These are phyloP conservation scores for Clathrus columnatus DNA, from an alignment of 768 basidiomycete species.

Conservation along the genomic window DNA sequence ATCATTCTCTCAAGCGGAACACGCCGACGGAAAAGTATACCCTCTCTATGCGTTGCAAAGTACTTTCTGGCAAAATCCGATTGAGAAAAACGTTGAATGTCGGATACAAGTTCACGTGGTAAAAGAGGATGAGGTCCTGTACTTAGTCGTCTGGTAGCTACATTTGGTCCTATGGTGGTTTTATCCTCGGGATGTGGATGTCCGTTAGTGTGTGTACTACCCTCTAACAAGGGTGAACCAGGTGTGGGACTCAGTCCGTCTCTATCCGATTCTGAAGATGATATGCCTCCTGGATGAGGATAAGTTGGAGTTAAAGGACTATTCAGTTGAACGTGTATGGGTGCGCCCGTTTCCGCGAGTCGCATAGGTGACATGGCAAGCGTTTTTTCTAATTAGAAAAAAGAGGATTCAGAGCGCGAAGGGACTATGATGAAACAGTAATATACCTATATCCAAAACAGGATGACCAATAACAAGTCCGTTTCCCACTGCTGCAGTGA, in stretches of 20 bases:
- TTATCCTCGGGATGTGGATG: background rate
- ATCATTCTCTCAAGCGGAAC: constrained; percentile 83
- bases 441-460: constrained; percentile 54
- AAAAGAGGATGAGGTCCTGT: constrained; percentile 74
- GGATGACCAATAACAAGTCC: constrained; percentile 11
- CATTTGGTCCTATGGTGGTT: constrained; percentile 9
- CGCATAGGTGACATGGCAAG: constrained; percentile 69
- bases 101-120: constrained; percentile 70
- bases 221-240: background rate
- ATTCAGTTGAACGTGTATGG: constrained; percentile 47
- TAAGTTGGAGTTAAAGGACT: background rate
- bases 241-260: background rate
- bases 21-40: constrained; percentile 74
- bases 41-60: constrained; percentile 84
- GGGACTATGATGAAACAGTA: background rate
- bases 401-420: constrained; percentile 6
- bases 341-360: constrained; percentile 49
- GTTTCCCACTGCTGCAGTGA: background rate
- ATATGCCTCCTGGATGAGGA: background rate
- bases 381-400: constrained; percentile 45
- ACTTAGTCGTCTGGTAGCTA: constrained; percentile 31
- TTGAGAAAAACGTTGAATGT: constrained; percentile 82
- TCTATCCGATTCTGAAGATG: background rate
- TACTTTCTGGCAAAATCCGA: constrained; percentile 81
- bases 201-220: background rate